Evolutionary conservation across 352 stramenopile species (phyloP), one percentile per base, ranked within the genome.

Genomic region (Globisporangium takayamanum): DNA sequence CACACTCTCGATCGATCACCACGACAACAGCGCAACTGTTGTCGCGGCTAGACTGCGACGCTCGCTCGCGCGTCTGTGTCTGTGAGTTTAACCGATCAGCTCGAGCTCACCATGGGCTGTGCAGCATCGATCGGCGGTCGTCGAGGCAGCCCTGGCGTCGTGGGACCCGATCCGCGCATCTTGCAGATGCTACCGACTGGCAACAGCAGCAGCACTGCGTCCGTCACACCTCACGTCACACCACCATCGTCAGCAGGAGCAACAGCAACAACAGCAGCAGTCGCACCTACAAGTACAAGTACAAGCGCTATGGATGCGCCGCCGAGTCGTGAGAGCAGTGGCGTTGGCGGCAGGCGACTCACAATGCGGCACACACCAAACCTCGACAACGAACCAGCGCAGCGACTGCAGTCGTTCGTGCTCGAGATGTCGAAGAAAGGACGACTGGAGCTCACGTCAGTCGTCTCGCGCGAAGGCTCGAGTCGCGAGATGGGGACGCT

Each of bases 371-470:
- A 72, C 49, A 69, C 69, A 28, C 59, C 55, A 4, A 66, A 58
- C 5, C 44, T 74, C 10, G 57, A 76, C 37, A 66, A 50, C 0
- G 68, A 74, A 30, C 63, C 63, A 12, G 59, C 66, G n/a, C 53
- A 71, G 51, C 62, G 62, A 10, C 59, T 80, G 41, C 66, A 77
- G 55, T 57, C 61, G 22, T 67, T 89, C 37, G 76, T 86, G 25
- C 53, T 80, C 5, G 73, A 81, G 14, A 87, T 88, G 75, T 73
- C 63, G 15, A 66, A 64, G 12, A 78, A 57, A 0, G 77, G 75
- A 11, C 68, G 69, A 58, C 57, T 89, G 25, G 77, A 89, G 54
- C 74, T 89, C 50, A 89, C 79, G 53, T 89, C 79, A 1, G 62
- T 78, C 3, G 59, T 74, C 2, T 77, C 73, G 22, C 65, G 61